Base-by-base conservation (phyloP, 768 basidiomycete genomes). In the Rhizopogon roseolus region DNA sequence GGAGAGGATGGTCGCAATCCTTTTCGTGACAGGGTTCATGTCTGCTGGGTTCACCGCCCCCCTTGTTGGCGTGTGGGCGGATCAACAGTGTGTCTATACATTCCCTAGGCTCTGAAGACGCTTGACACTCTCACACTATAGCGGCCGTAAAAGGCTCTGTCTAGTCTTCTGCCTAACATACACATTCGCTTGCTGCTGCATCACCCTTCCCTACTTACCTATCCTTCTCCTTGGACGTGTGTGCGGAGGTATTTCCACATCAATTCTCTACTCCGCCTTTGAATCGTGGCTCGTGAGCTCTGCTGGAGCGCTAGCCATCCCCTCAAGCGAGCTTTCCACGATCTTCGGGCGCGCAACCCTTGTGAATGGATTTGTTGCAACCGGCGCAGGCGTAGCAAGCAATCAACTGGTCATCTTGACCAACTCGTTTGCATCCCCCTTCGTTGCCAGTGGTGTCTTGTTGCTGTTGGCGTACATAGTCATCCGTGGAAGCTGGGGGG, bases 11-110 rank as follows among this genome's bases (percentile, higher is more conserved):
- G 85, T 90, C 5, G 86, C 88, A 1, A 61, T 85, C 34, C 73
- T 90, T 48, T 90, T 90, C 61, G 85, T 90, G n/a, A 85, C 84
- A 0, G 88, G 88, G 2, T 90, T 89, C 64, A 59, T 85, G 40
- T 82, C 85, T 13, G 88, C 85, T 3, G 88, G 84, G 3, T 48
- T 88, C 5, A 75, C 81, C 4, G 86, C 86, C 2, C 89, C 89
- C 3, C 62, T 88, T 4, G 79, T 90, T 0, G 88, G 88, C 8
- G 81, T 81, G 9, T 88, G 85, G 88, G 89, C 88, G 7, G 88
- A 89, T 64, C 81, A 86, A 64, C 77, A 86, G 87, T 84, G 56
- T 55, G 83, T 75, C 4, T 10, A 6, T 60, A 13, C 41, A 52
- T 46, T 48, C 1, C 13, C 9, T 16, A 8, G 7, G 16, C 3